Evolutionary conservation across 192 early-diverging fungal genomes (phyloP).

Genomic region (Entomortierella beljakovae): DNA sequence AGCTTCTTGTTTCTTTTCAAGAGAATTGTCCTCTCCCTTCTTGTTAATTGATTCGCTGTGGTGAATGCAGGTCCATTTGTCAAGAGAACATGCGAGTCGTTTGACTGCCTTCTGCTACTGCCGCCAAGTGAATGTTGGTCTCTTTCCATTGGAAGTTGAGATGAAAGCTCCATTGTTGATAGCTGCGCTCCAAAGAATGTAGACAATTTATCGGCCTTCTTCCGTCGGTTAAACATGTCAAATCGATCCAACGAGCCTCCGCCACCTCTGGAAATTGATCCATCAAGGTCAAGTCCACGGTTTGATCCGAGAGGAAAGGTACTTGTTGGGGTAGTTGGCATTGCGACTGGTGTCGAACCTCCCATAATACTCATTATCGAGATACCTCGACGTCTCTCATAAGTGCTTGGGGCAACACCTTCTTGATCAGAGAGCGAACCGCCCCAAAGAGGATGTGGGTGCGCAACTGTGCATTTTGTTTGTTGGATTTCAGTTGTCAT

Average conservation of each 20-base stretch:
- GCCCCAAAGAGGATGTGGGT: slow-evolving; percentile 51
- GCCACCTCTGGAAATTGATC: background rate
- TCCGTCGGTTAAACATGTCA: slow-evolving; percentile 25
- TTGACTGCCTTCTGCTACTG: slow-evolving; percentile 3
- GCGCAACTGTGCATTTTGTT: slow-evolving; percentile 15
- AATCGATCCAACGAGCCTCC: slow-evolving; percentile 19
- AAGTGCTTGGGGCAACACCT: background rate
- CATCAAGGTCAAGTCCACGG: background rate
- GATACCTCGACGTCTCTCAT: slow-evolving; percentile 26
- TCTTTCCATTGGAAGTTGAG: slow-evolving; percentile 32
- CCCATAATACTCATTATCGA: slow-evolving; percentile 39
- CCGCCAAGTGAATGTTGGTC: background rate
- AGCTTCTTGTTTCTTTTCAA: slow-evolving; percentile 57
- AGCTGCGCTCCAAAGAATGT: slow-evolving; percentile 46
- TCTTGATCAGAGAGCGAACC: slow-evolving; percentile 45
- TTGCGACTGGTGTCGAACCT: background rate
- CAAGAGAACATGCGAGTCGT: slow-evolving; percentile 2
- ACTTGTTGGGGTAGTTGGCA: slow-evolving; percentile 29
- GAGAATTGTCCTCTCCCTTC: slow-evolving; percentile 40
- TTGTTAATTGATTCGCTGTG: slow-evolving; percentile 45
- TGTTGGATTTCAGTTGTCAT: slow-evolving; percentile 14
- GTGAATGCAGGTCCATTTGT: slow-evolving; percentile 5
- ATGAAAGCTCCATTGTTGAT: slow-evolving; percentile 26
- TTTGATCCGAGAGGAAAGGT: background rate
- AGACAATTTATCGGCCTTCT: slow-evolving; percentile 51